These are phyloP conservation scores for Aspergillus bridgeri DNA, from an alignment of 495 filamentous ascomycete genomes.

Conservation along the genomic window DNA sequence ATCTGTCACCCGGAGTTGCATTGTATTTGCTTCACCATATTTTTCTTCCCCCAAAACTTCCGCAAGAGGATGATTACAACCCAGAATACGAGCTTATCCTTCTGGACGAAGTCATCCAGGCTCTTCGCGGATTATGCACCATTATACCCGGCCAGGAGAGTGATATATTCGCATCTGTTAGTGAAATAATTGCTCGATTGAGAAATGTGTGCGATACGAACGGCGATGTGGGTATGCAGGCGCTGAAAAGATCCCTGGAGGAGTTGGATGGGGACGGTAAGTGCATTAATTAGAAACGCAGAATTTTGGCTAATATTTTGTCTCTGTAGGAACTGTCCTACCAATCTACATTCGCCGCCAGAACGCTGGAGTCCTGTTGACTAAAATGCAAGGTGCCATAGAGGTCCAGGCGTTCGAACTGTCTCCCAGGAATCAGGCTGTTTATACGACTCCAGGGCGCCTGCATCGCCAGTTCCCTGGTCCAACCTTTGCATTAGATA, in stretches of 20 bases:
- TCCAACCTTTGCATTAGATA: conserved; percentile 35
- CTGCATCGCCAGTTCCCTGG: conserved; percentile 56
- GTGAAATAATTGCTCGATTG: conserved; percentile 19
- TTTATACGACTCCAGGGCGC: conserved; percentile 48
- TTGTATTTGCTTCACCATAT: conserved; percentile 47
- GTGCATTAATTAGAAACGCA: background rate
- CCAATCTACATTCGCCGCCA: conserved; percentile 51
- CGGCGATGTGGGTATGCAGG: conserved; percentile 14
- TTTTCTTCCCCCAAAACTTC: conserved; percentile 57
- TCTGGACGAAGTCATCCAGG: conserved; percentile 15
- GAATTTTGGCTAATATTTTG: background rate
- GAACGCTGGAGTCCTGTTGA: conserved; percentile 57
- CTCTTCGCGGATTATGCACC: conserved; percentile 24
- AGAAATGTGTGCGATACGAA: conserved; percentile 11
- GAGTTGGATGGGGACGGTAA: conserved; percentile 17
- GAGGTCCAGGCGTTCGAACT: conserved; percentile 57
- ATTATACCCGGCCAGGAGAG: conserved; percentile 8
- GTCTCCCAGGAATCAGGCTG: conserved; percentile 41
- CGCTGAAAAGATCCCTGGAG: conserved; percentile 10
- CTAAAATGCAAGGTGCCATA: conserved; percentile 23
- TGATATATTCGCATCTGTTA: conserved; percentile 4
- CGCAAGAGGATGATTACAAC: conserved; percentile 42
- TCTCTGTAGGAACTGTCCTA: conserved; percentile 22
- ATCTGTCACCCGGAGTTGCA: no score
- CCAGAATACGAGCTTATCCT: conserved; percentile 15